A percentile compares a stretch with the other conserved stretches of the same genome.
Evolutionary conservation across 192 early-diverging fungal species (phyloP).

Genomic region (Thamnidium elegans): DNA sequence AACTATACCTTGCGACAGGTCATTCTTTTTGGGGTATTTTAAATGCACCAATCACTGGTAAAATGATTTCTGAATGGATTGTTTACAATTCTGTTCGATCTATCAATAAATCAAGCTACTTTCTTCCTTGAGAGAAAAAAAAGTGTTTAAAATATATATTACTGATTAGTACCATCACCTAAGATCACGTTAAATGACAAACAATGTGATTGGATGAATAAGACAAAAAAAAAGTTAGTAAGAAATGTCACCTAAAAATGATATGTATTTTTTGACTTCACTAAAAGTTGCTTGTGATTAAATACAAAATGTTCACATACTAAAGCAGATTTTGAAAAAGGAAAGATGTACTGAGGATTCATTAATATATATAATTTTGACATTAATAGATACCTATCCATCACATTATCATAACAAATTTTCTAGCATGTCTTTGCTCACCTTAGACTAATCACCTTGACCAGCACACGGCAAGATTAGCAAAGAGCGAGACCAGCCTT

Average conservation of each 20-base stretch:
- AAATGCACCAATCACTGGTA: too few species aligned
- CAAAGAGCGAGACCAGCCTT: constrained; percentile 11
- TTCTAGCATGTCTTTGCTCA: constrained; percentile 10
- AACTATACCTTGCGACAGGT: too few species aligned
- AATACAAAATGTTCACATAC: constrained; percentile 16
- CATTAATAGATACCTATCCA: constrained; percentile 13
- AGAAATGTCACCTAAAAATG: constrained; percentile 15
- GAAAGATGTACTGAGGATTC: constrained; percentile 6
- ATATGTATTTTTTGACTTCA: constrained; percentile 10
- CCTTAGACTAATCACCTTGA: constrained; percentile 13
- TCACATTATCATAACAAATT: constrained; percentile 9
- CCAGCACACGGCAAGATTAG: constrained; percentile 10
- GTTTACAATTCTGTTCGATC: too few species aligned
- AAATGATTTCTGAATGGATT: too few species aligned
- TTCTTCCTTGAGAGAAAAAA: too few species aligned
- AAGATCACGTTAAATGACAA: too few species aligned
- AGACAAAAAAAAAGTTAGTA: too few species aligned
- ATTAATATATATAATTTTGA: constrained; percentile 9
- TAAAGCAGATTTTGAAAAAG: constrained; percentile 15
- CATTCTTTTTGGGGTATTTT: too few species aligned
- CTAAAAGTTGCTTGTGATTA: constrained; percentile 17
- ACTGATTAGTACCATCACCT: too few species aligned
- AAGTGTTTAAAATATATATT: too few species aligned
- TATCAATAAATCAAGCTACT: too few species aligned
- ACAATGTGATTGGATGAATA: too few species aligned